Base-by-base conservation (phyloP, 23 red algal species). In the Gracilaria gracilis region DNA sequence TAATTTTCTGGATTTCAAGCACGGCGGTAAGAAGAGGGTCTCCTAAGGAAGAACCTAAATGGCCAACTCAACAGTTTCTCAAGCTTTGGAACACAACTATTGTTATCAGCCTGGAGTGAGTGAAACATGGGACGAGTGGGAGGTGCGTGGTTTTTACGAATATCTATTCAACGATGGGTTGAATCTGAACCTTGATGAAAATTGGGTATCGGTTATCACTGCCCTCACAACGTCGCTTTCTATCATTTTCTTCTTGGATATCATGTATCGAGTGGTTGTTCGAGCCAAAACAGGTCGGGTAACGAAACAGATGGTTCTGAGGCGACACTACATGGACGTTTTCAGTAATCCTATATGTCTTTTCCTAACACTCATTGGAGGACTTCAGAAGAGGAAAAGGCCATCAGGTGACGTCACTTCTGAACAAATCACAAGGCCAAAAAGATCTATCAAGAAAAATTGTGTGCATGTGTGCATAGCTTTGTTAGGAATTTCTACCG, bases 101-200 rank as follows among this genome's bases (percentile, higher is more conserved):
- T 46, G 42, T 11, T 7, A 46, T 46, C 42, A 46, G 42, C 11
- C 42, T 11, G 42, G 42, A 46, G 42, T 46, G 42, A 11, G 42
- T 46, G n/a, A n/a, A n/a, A n/a, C n/a, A 46, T 46, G 42, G 42
- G 42, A 46, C 42, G 11, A 7, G 42, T 77, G 72, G 72, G 1
- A 50, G 17, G 42, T 77, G 5, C 72, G 21, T 20, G 72, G 20
- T 3, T 77, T 77, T 15, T 77, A 77, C 42, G 72, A 77, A 29
- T 1, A 77, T 31, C 4, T 51, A 0, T 77, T 77, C 46, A 77
- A 77, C 42, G 72, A 77, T 77, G 40, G 40, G 9, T 44, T 50
- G 21, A 77, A 77, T 20, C 14, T 77, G 34, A 77, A 77, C 27
- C 72, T 77, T 29, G 23, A 34, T 29, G 72, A 77, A 51, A 77